Conservation (phyloP, 225 moss, liverwort and hornwort genomes). For the Polytrichum formosum region DNA sequence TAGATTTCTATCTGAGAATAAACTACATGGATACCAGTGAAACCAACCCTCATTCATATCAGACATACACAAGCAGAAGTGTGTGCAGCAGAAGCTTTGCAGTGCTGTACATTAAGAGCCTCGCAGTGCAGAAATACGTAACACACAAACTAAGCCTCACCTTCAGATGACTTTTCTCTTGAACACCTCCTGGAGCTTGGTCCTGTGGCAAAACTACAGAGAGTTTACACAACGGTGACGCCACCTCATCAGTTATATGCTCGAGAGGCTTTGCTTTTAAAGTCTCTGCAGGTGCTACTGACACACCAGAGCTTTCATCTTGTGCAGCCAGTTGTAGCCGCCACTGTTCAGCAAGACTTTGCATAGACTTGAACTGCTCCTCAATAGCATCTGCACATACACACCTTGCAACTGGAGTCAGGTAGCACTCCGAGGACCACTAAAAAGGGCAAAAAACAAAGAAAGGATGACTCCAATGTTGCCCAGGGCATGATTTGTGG, state of each 20-base stretch:
- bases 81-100: too few species aligned
- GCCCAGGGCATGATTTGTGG: too few species aligned
- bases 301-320: conserved; percentile 30
- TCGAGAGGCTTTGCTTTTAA: conserved; percentile 19
- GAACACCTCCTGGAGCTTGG: conserved; percentile 36
- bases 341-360: conserved; percentile 59
- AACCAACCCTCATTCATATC: too few species aligned
- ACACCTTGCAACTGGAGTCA: too few species aligned
- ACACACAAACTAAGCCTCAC: neutral
- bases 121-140: too few species aligned
- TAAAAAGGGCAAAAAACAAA: too few species aligned
- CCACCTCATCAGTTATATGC: conserved; percentile 16
- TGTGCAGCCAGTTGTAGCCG: conserved; percentile 47
- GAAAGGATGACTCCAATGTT: too few species aligned
- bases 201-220: conserved; percentile 14
- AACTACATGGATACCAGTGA: too few species aligned
- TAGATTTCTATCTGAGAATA: too few species aligned
- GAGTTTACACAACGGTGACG: conserved; percentile 18
- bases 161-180: conserved; percentile 14
- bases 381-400: conserved; percentile 37
- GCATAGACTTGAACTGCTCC: conserved; percentile 48
- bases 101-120: too few species aligned
- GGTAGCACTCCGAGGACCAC: too few species aligned
- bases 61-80: too few species aligned
- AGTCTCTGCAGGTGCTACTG: conserved; percentile 34